Evolutionary conservation across 2,329 filamentous ascomycete genomes (phyloP), one percentile per base, ranked within the genome.

Genomic region (Fusarium hostae): DNA sequence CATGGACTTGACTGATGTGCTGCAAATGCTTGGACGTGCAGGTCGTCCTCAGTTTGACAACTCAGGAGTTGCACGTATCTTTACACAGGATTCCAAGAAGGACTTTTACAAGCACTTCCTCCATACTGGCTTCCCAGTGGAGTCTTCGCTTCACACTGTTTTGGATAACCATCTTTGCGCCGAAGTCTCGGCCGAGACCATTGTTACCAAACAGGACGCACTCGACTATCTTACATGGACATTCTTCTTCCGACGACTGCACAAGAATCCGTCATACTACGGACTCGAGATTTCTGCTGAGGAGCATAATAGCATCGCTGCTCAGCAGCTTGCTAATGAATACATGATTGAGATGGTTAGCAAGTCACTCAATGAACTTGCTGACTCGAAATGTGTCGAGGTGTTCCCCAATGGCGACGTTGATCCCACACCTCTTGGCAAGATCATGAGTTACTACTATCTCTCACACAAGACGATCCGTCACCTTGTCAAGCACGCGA

Each of bases 401-500:
- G 87, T 97, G 6, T 92, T 94, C 76, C 91, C 92, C 47, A 97
- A 96, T 72, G 95, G 95, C 45, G 92, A 97, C 74, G 91, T 99
- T 32, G 93, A 97, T 75, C 86, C 95, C 1, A 98, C 96, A 0
- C 91, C 95, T 0, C 87, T 98, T 10, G 96, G 96, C 76, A 98
- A 97, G 84, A 98, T 99, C 78, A 98, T 98, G 94, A 97, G 93
- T 80, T 99, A 98, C 86, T 99, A 99, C 86, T 99, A 99, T 79
- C 90, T 96, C 51, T 97, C 95, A 1, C 96, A 99, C 84, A 93
- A 93, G 82, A 99, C 96, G 0, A 94, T 99, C 76, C 93, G 96
- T 2, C 91, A 94, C 76, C 88, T 99, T 10, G 89, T 93, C 70
- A 87, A 89, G 50, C 88, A 95, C 73, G 93, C 92, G 28, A 95